These are phyloP conservation scores for Volvox reticuliferus DNA, from an alignment of 139 green algal genomes.

Conservation along the genomic window DNA sequence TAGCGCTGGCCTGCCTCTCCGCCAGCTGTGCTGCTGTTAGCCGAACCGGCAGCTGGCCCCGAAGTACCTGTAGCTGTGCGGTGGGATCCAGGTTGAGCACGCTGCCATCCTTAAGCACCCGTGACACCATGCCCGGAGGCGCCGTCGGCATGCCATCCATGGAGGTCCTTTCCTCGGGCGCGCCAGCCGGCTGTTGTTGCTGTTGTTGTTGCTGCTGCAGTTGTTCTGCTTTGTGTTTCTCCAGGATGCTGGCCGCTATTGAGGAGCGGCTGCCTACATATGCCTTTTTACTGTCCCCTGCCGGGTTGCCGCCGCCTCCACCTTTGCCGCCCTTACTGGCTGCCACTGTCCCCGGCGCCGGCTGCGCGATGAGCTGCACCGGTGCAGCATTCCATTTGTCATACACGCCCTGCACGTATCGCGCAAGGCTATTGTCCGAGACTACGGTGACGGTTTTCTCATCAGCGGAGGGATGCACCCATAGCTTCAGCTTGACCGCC, in stretches of 20 bases:
- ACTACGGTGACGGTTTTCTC: conserved; percentile 63
- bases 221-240: conserved; percentile 33
- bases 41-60: neutral
- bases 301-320: neutral
- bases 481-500: conserved; percentile 23
- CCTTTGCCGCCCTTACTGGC: neutral
- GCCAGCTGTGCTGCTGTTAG: conserved; percentile 30
- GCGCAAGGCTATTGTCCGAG: conserved; percentile 57
- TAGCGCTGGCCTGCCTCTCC: neutral
- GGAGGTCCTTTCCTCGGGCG: neutral
- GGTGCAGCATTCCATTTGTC: conserved; percentile 65
- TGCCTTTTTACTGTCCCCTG: neutral
- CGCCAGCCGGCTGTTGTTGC: neutral
- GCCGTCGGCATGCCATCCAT: neutral
- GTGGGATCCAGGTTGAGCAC: conserved; percentile 5
- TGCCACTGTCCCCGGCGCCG: neutral
- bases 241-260: conserved; percentile 39
- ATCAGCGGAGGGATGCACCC: conserved; percentile 53
- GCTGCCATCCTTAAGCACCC: conserved; percentile 52
- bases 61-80: neutral
- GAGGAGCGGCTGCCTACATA: neutral
- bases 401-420: conserved; percentile 59
- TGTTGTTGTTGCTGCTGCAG: neutral
- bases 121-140: neutral
- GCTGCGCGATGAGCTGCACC: neutral